These are phyloP conservation scores for Catharanthus roseus DNA, from an alignment of 257 asterid species.

Conservation along the genomic window DNA sequence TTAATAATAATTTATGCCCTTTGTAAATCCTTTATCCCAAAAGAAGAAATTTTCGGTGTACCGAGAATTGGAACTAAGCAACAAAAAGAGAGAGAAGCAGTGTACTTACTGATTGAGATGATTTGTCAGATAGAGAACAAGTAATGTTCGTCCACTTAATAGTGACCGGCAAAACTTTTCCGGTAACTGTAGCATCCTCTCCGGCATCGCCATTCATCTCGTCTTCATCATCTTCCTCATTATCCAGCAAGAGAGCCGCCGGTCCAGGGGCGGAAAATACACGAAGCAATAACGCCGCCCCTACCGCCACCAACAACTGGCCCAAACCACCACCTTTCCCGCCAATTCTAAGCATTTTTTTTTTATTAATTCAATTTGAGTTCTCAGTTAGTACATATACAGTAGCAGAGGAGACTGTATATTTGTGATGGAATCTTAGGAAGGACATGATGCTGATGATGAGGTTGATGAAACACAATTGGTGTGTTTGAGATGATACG, in stretches of 20 bases:
- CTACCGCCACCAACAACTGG: constrained; percentile 74
- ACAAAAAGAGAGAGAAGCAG: neutral
- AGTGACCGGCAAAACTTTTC: constrained; percentile 62
- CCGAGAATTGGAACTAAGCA: neutral
- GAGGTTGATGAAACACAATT: neutral
- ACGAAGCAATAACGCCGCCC: constrained; percentile 82
- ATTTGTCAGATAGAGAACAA: constrained; percentile 70
- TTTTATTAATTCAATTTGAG: neutral
- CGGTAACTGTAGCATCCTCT: constrained; percentile 31
- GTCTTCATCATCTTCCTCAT: constrained; percentile 20
- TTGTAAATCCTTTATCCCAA: too few relatives aligned
- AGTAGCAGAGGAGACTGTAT: neutral
- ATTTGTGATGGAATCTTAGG: too few relatives aligned
- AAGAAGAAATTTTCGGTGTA: too few relatives aligned
- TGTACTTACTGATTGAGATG: constrained; percentile 48
- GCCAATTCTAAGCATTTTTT: constrained; percentile 50
- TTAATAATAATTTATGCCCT: too few relatives aligned
- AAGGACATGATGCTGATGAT: neutral
- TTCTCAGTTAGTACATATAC: neutral
- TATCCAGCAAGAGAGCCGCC: constrained; percentile 43
- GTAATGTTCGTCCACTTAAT: constrained; percentile 71
- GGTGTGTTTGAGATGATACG: neutral
- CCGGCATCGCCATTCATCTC: constrained; percentile 17
- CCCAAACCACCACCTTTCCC: constrained; percentile 76
- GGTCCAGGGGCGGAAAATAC: constrained; percentile 66